Evolutionary conservation across 2,329 filamentous ascomycete species (phyloP).

Genomic region (Colletotrichum gloeosporioides): DNA sequence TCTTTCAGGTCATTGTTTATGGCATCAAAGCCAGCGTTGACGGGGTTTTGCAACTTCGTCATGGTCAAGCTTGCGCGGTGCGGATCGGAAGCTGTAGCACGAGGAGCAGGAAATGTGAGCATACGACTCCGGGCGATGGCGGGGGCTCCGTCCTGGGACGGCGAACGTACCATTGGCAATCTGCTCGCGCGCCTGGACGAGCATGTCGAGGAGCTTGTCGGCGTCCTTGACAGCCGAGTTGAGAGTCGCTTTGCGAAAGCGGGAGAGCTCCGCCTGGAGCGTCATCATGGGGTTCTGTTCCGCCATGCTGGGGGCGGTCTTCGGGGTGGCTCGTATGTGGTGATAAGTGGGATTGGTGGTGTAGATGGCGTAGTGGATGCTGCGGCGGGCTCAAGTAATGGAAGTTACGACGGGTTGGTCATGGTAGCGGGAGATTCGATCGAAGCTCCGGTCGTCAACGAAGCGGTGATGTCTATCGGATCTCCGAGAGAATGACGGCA

Average conservation of each 20-base stretch:
- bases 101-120: slow-evolving; percentile 1
- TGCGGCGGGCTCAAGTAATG: not conserved
- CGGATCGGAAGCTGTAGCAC: slow-evolving; percentile 59
- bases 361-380: not conserved
- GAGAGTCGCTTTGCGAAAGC: slow-evolving; percentile 72
- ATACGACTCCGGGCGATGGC: slow-evolving; percentile 5
- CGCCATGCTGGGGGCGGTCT: slow-evolving; percentile 30
- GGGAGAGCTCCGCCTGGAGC: slow-evolving; percentile 76
- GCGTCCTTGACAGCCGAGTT: slow-evolving; percentile 78
- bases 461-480: not conserved
- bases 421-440: not conserved
- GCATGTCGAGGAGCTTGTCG: slow-evolving; percentile 80
- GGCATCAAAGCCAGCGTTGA: slow-evolving; percentile 80
- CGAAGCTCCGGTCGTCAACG: not conserved
- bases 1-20: slow-evolving; percentile 84
- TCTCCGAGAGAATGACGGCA: not conserved
- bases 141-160: slow-evolving; percentile 2
- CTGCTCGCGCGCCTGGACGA: slow-evolving; percentile 74
- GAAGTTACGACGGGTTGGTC: slow-evolving; percentile 3
- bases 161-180: slow-evolving; percentile 69
- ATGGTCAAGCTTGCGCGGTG: slow-evolving; percentile 76
- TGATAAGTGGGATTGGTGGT: not conserved
- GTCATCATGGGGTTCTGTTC: slow-evolving; percentile 52
- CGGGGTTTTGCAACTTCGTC: slow-evolving; percentile 83
- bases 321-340: not conserved